Evolutionary conservation across 345 rosid genomes (phyloP).

Genomic region (Aquilaria malaccensis): DNA sequence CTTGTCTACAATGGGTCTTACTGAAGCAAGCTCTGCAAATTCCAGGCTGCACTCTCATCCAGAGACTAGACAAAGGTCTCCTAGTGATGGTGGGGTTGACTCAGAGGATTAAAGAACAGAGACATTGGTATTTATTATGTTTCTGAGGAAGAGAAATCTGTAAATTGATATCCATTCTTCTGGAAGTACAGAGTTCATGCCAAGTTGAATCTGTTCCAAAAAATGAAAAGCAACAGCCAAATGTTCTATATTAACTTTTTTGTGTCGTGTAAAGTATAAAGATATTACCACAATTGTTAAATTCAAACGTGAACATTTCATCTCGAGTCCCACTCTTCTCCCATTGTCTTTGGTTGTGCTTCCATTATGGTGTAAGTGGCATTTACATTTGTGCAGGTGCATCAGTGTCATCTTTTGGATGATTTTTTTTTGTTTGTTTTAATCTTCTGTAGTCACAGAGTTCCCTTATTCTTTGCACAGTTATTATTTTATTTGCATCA

Average conservation of each 20-base stretch:
- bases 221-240: slow-evolving; percentile 29
- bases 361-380: no score
- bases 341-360: no score
- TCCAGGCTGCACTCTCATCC: slow-evolving; percentile 61
- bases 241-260: slow-evolving; percentile 29
- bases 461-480: no score
- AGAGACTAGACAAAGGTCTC: slow-evolving; percentile 73
- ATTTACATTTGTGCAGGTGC: no score
- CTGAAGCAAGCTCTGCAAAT: slow-evolving; percentile 49
- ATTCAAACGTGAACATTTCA: slow-evolving; percentile 45
- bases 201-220: slow-evolving; percentile 28
- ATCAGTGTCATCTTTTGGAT: no score
- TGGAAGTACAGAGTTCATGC: slow-evolving; percentile 51
- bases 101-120: slow-evolving; percentile 44
- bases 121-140: slow-evolving; percentile 16
- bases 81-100: slow-evolving; percentile 67
- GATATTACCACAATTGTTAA: slow-evolving; percentile 43
- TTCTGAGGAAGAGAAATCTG: slow-evolving; percentile 36
- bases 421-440: no score
- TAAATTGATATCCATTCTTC: slow-evolving; percentile 47
- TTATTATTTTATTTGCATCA: no score
- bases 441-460: no score
- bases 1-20: slow-evolving; percentile 60
- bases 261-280: slow-evolving; percentile 40
- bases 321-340: slow-evolving; percentile 14